Base-by-base conservation (phyloP, 108 stramenopile species). In the Stephanodiscus minutulus region DNA sequence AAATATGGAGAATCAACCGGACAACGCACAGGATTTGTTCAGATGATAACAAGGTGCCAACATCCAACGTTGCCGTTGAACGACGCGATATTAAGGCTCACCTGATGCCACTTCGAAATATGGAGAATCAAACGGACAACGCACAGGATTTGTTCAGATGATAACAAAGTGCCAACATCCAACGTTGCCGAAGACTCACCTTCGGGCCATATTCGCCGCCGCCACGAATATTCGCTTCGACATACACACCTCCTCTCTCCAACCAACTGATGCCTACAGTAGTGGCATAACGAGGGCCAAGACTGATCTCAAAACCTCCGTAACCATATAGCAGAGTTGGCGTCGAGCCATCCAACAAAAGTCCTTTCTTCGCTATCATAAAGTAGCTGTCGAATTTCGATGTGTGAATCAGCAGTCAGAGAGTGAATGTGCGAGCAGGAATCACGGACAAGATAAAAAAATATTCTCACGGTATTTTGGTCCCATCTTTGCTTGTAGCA, bases 211-310 rank as follows among this genome's bases (percentile, higher is more conserved):
- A 96, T 68, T 97, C 96, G 15, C 96, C 96, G 8, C 98, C 98
- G 46, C 97, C 98, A 24, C 98, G 89, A 68, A 98, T 97, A 72
- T 98, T 98, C 36, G 98, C 98, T 68, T 96, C 89, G 60, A 97
- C 95, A 46, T 96, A 94, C 20, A 87, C 88, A 15, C 95, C 96
- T 20, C 97, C 98, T 27, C 92, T 81, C 64, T 97, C 94, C 28
- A 98, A 69, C 92, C 97, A 97, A 43, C 82, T 72, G 41, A 88
- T 64, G 5, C 97, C 96, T 2, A 83, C 71, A 1, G 91, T 82
- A 8, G 93, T 77, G 59, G 82, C 67, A 72, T 98, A 98, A 18
- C 83, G 74, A 13, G 99, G 99, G 15, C 87, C 88, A 18, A 99
- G 83, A 15, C 85, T 85, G 29, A 99, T 94, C 71, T 98, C 97